Evolutionary conservation across 352 stramenopile species (phyloP), one percentile per base, ranked within the genome.

Genomic region (Globisporangium irregulare): DNA sequence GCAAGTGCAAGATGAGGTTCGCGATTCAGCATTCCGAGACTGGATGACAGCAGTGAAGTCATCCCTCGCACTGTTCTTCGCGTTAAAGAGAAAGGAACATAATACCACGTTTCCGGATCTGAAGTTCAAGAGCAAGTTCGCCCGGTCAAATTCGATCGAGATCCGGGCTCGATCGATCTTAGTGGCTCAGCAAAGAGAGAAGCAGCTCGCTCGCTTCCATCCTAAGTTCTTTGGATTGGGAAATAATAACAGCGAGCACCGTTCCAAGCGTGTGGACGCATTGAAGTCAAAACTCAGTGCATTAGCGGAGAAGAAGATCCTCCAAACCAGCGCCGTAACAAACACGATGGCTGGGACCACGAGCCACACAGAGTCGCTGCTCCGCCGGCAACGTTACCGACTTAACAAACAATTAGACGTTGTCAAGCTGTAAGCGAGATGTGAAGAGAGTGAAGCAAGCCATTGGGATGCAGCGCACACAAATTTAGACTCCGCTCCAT

Each of bases 91-190:
- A 7, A 24, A n/a, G 14, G 7, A 24, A 12, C 12, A 60, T 27
- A 24, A 60, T 14, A 46, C 55, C 25, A 24, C 55, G 32, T 60
- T 60, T 43, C 27, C 55, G 22, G 27, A 60, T 25, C 55, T 60
- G 18, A 25, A 43, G 25, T 43, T 43, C 55, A 60, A 46, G 55
- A 43, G 25, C 29, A 60, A 60, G 27, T 43, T 60, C 18, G 24
- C 25, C 14, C 54, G 0, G 10, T 24, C 54, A 1, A 62, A 62
- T 32, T 59, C 54, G n/a, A 38, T 55, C 48, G 68, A 63, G 50
- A 41, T 60, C 61, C 60, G 50, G 64, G 55, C 43, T 58, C 69
- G 32, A 38, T 38, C 32, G 32, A 38, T 38, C 32, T 38, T 8
- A 38, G 32, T 38, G 32, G 32, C 32, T 38, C 32, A 12, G 32